A percentile compares a stretch with the other conserved stretches of the same genome.
Conservation (phyloP, 495 filamentous ascomycete genomes). For the Physcia stellaris region DNA sequence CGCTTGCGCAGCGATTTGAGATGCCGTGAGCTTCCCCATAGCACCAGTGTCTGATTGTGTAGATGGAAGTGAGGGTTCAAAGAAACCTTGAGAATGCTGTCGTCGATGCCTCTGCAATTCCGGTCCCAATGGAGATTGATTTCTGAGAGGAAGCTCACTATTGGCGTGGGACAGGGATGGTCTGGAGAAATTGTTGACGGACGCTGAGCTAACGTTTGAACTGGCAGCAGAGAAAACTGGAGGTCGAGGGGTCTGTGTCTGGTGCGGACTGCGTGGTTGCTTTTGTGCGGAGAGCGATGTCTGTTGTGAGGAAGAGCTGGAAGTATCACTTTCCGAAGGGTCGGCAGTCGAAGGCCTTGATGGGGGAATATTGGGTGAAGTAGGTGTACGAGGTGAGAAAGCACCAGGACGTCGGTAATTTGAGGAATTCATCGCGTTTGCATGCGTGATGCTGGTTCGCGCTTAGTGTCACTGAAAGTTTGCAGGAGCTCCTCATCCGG, state of each 20-base stretch:
- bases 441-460: not conserved
- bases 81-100: slow-evolving; percentile 75
- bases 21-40: slow-evolving; percentile 48
- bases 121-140: slow-evolving; percentile 25
- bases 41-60: slow-evolving; percentile 37
- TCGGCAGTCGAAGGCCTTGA: slow-evolving; percentile 18
- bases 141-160: slow-evolving; percentile 25
- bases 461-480: not conserved
- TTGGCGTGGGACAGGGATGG: slow-evolving; percentile 21
- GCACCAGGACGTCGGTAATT: slow-evolving; percentile 15
- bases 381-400: slow-evolving; percentile 14
- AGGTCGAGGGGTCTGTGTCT: slow-evolving; percentile 20
- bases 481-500: not conserved
- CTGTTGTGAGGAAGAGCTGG: slow-evolving; percentile 31
- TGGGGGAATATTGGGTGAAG: slow-evolving; percentile 11
- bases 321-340: slow-evolving; percentile 40
- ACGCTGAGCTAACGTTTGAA: slow-evolving; percentile 14
- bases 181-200: slow-evolving; percentile 19
- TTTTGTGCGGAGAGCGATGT: slow-evolving; percentile 29
- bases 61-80: slow-evolving; percentile 74
- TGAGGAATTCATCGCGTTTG: slow-evolving; percentile 13
- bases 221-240: slow-evolving; percentile 16
- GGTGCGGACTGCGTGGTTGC: slow-evolving; percentile 8
- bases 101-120: slow-evolving; percentile 33
- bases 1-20: slow-evolving; percentile 81